Conservation (phyloP, 2,329 filamentous ascomycete species). For the Colletotrichum sublineola region DNA sequence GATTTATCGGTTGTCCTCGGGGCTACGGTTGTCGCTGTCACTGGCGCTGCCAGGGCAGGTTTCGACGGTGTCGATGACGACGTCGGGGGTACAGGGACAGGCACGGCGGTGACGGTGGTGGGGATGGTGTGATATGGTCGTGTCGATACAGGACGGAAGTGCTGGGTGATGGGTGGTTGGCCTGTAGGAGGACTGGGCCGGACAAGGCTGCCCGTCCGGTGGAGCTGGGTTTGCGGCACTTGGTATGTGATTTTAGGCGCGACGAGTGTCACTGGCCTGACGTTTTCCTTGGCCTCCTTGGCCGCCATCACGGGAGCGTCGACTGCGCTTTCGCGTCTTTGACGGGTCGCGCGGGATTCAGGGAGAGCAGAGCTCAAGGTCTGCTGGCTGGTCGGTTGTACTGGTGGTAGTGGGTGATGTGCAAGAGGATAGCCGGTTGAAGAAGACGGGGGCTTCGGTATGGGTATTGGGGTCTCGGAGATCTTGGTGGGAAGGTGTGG, state of each 20-base stretch:
- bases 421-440: neutral
- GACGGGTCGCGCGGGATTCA: conserved; percentile 28
- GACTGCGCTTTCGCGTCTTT: conserved; percentile 24
- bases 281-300: conserved; percentile 45
- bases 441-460: conserved; percentile 26
- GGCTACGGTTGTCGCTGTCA: conserved; percentile 42
- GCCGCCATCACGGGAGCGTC: conserved; percentile 28
- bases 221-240: conserved; percentile 50
- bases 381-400: conserved; percentile 10
- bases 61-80: conserved; percentile 45
- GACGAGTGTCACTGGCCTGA: conserved; percentile 53
- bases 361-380: neutral
- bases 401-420: neutral
- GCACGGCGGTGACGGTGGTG: conserved; percentile 22
- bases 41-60: conserved; percentile 44
- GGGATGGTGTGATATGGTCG: conserved; percentile 22
- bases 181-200: conserved; percentile 42
- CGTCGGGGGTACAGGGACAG: conserved; percentile 32
- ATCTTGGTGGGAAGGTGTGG: conserved; percentile 14
- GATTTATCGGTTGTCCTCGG: conserved; percentile 47
- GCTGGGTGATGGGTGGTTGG: conserved; percentile 42
- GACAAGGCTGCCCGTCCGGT: conserved; percentile 40
- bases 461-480: conserved; percentile 31
- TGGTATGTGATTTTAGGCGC: conserved; percentile 59
- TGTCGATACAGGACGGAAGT: conserved; percentile 28